Base-by-base conservation (phyloP, 352 stramenopile species). In the Phytophthora fragariae region DNA sequence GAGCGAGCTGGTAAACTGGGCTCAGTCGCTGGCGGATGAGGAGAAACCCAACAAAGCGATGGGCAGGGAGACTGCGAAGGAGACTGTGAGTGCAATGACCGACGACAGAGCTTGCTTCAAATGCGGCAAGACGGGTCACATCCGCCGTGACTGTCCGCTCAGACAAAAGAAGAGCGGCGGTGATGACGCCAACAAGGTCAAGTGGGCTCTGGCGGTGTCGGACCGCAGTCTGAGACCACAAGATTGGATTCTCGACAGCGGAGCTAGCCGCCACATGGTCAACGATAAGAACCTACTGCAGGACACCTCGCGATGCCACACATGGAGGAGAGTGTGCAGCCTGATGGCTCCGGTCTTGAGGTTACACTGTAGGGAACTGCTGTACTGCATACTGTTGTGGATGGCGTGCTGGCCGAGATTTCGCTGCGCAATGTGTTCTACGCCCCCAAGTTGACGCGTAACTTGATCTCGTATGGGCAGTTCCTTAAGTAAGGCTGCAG, bases 171-270 rank as follows among this genome's bases (percentile, higher is more conserved):
- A 12, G 4, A 21, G 7, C 4, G 47, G n/a, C 33, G 46, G 33
- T 37, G 59, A 57, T 29, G 35, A 41, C 35, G 19, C 3, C 4
- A 27, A 15, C 15, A 57, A 54, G 10, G 46, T 65, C 9, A 57
- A 65, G 27, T 65, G 27, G 41, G 6, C 29, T 37, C 39, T 65
- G 59, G 35, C 47, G 1, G 47, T 37, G 11, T 21, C 1, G 4
- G 29, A 29, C 0, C 46, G 9, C 11, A 15, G 53, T 37, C n/a
- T 24, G 9, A 5, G 7, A 10, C n/a, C 62, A 2, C 27, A 57
- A 5, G 46, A 50, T n/a, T 62, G 52, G 53, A 62, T 69, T 17
- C 53, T 56, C 3, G 41, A 69, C 41, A 62, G 62, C n/a, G 53
- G 62, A 11, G 39, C 62, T 21, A 69, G 62, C 29, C 15, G 62